Conservation (phyloP, 2,329 filamentous ascomycete genomes). For the Pseudogymnoascus sp. region DNA sequence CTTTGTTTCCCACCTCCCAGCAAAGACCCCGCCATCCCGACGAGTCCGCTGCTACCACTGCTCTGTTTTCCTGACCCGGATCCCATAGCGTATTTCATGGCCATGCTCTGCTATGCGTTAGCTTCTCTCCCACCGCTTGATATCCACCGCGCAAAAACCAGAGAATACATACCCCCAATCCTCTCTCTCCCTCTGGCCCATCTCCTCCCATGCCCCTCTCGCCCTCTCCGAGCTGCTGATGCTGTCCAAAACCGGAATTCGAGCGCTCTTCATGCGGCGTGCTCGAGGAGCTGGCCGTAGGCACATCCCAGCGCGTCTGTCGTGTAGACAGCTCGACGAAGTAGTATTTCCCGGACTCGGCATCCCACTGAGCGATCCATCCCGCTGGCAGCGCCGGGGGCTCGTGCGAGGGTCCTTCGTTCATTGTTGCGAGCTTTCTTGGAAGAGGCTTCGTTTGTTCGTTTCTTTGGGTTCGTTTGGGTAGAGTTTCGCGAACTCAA, state of each 20-base stretch:
- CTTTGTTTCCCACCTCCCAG: slow-evolving; percentile 18
- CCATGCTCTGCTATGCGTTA: slow-evolving; percentile 18
- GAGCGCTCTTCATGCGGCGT: slow-evolving; percentile 32
- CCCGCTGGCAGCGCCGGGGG: slow-evolving; percentile 57
- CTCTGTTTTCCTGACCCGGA: slow-evolving; percentile 24
- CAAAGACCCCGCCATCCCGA: slow-evolving; percentile 19
- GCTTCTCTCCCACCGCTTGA: slow-evolving; percentile 9
- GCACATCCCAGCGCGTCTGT: slow-evolving; percentile 67
- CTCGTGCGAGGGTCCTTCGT: slow-evolving; percentile 28
- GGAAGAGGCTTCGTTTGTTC: background rate
- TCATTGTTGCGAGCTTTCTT: background rate
- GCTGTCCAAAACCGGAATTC: slow-evolving; percentile 31
- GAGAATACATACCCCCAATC: slow-evolving; percentile 53
- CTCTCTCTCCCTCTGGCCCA: slow-evolving; percentile 52
- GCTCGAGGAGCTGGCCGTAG: slow-evolving; percentile 56
- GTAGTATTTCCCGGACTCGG: slow-evolving; percentile 58
- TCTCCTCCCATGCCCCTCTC: slow-evolving; percentile 38
- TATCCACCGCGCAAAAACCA: background rate
- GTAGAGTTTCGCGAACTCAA: background rate
- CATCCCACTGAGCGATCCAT: slow-evolving; percentile 67
- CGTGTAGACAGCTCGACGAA: slow-evolving; percentile 68
- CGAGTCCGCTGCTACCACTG: slow-evolving; percentile 23
- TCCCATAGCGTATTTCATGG: slow-evolving; percentile 26
- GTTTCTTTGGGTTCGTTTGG: background rate
- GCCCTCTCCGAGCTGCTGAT: slow-evolving; percentile 16